Evolutionary conservation across 345 rosid genomes (phyloP), one percentile per base, ranked within the genome.

Genomic region (Murraya koenigii): DNA sequence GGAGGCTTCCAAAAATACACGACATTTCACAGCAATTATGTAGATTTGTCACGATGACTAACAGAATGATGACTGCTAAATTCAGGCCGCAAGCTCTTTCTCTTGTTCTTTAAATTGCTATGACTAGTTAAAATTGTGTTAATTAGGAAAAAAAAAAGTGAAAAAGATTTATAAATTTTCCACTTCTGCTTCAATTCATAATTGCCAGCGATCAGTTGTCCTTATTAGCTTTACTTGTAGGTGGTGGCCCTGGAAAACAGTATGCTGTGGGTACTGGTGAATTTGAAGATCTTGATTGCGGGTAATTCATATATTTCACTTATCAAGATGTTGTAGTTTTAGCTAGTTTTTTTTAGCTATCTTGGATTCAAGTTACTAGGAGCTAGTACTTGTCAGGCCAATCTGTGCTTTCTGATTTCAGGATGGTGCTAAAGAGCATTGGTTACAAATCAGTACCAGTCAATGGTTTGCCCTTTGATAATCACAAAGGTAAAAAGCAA

Each of bases 361-460:
- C 63, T 65, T 62, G 7, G 55, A 49, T 66, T 44, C 54, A 67
- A 44, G 20, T 59, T 3, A 49, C 28, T 41, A 15, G 33, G 32
- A 55, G 25, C 8, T 44, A 22, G 55, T 55, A 39, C 79, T 66
- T n/a, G 35, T 64, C 11, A 59, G 38, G 44, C 39, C 58, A 75
- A 71, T 72, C 13, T 77, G 38, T 71, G 61, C 68, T 58, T 68
- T 55, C 78, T 79, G 71, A 73, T 71, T 82, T 75, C 79, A 96
- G 99, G 88, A 38, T 92, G 79, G 97, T 92, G 84, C 79, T 92
- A 79, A 96, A 90, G 87, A 91, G 97, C 91, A 91, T 96, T 77
- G 99, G 99, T 75, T 96, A 96, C 86, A 94, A 91, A 87, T 90
- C 98, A 9, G 84, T 90, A 66, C 92, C 92, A 33, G 82, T 91